Conservation (phyloP, 1,284 basidiomycete genomes). For the Tilletiopsis washingtonensis region DNA sequence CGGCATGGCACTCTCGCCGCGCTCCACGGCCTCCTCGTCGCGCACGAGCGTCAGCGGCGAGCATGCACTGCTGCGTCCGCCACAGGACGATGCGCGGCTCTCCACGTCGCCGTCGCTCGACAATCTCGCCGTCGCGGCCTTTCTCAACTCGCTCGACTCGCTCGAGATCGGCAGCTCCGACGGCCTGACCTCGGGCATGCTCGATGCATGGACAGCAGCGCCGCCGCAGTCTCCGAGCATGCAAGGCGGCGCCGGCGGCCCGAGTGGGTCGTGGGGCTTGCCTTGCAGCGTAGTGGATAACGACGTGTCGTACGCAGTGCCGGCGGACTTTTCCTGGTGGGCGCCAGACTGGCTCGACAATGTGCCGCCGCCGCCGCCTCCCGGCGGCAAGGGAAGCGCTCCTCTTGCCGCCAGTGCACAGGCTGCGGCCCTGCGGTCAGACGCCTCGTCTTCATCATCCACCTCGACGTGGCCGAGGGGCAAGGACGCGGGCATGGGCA, state of each 20-base stretch:
- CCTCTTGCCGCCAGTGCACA: too few species aligned
- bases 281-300: slow-evolving; percentile 27
- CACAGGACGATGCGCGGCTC: too few species aligned
- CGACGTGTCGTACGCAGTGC: slow-evolving; percentile 39
- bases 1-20: neutral
- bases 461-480: slow-evolving; percentile 29
- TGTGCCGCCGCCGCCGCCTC: too few species aligned
- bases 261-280: neutral
- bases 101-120: slow-evolving; percentile 16
- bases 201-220: neutral
- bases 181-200: slow-evolving; percentile 10
- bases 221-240: neutral
- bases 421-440: too few species aligned
- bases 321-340: slow-evolving; percentile 45
- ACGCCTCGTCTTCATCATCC: too few species aligned
- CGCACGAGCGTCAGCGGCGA: neutral
- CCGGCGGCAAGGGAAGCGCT: too few species aligned
- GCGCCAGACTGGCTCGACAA: slow-evolving; percentile 16
- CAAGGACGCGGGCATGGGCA: slow-evolving; percentile 18
- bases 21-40: neutral
- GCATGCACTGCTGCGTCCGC: neutral
- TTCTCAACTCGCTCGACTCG: slow-evolving; percentile 42
- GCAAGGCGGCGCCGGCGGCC: neutral
- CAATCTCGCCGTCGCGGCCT: slow-evolving; percentile 40
- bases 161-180: slow-evolving; percentile 40